Percentiles rank a stretch among this genome's conserved stretches.
Conservation (phyloP, 768 basidiomycete species). For the Sarcodon aspratus region DNA sequence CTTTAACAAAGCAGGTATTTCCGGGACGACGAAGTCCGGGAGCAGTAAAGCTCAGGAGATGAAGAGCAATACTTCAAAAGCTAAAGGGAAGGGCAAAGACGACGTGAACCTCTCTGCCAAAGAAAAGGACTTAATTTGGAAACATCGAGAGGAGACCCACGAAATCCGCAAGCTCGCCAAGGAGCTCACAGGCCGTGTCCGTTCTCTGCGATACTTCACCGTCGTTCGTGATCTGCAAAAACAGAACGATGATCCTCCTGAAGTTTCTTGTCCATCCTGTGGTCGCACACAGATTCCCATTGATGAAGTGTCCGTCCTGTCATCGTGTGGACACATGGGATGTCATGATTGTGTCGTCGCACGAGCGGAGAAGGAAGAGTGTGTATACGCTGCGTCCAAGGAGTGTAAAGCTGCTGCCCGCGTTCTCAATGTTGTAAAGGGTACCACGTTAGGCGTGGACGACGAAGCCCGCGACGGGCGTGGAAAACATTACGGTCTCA, state of each 20-base stretch:
- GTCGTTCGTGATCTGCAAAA: conserved; percentile 84
- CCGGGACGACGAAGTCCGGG: conserved; percentile 13
- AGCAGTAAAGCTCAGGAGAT: conserved; percentile 4
- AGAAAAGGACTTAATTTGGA: conserved; percentile 59
- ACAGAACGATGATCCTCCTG: conserved; percentile 47
- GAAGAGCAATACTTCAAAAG: conserved; percentile 7
- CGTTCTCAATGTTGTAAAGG: conserved; percentile 72
- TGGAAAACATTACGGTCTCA: conserved; percentile 74
- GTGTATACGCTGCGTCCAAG: conserved; percentile 59
- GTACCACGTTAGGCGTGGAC: conserved; percentile 69
- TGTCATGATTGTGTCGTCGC: conserved; percentile 63
- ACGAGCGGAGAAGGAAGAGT: conserved; percentile 70
- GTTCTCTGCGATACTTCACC: conserved; percentile 87
- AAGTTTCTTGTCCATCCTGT: conserved; percentile 55
- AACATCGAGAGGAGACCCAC: conserved; percentile 80
- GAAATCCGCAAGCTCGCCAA: conserved; percentile 75
- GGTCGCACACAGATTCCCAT: conserved; percentile 42
- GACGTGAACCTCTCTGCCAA: conserved; percentile 47
- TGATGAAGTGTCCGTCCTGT: conserved; percentile 70
- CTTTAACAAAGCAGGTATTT: conserved; percentile 50
- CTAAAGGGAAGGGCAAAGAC: conserved; percentile 22
- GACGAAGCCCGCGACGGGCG: conserved; percentile 61
- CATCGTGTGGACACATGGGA: conserved; percentile 87
- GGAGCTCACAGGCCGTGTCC: conserved; percentile 82
- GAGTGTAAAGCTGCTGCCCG: conserved; percentile 74